phyloP scores from a whole-genome alignment of 2,329 filamentous ascomycete genomes.

The Alternaria gansuensis region DNA sequence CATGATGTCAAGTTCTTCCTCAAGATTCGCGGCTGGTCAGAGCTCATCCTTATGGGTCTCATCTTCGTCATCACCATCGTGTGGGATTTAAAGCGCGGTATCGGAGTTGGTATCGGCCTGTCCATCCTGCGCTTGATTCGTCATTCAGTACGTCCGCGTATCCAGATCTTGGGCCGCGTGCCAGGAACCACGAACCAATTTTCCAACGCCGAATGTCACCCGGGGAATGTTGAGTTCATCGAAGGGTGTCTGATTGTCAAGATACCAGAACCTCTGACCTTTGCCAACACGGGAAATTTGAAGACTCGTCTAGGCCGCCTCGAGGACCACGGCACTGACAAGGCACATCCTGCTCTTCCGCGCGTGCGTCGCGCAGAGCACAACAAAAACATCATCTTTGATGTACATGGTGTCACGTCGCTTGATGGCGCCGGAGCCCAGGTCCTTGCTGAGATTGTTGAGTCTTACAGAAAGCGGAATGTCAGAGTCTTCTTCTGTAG shows the following conservation, averaged over 20 bases:
- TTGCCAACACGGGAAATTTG: conserved; percentile 93
- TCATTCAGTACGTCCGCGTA: conserved; percentile 89
- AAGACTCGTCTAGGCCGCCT: conserved; percentile 83
- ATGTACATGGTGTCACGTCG: conserved; percentile 95
- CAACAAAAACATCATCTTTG: conserved; percentile 93
- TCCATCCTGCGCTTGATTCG: conserved; percentile 89
- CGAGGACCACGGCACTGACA: conserved; percentile 87
- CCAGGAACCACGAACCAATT: conserved; percentile 80
- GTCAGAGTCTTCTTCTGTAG: conserved; percentile 80
- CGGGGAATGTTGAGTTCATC: conserved; percentile 81
- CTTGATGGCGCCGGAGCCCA: conserved; percentile 94
- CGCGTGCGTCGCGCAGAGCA: conserved; percentile 78
- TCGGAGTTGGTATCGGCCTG: conserved; percentile 90
- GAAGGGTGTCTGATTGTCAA: conserved; percentile 96
- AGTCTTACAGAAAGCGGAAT: conserved; percentile 76
- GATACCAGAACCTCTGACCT: conserved; percentile 95
- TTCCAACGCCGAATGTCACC: conserved; percentile 80
- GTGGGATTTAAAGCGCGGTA: conserved; percentile 91
- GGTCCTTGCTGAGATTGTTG: conserved; percentile 88
- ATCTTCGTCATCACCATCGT: conserved; percentile 94
- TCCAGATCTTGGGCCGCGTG: conserved; percentile 92
- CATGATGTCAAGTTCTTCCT: conserved; percentile 92
- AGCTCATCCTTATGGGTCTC: conserved; percentile 84
- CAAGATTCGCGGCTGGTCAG: conserved; percentile 83
- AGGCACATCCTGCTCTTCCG: conserved; percentile 87